Conservation (phyloP, 495 filamentous ascomycete species). For the Lophium mytilinum region DNA sequence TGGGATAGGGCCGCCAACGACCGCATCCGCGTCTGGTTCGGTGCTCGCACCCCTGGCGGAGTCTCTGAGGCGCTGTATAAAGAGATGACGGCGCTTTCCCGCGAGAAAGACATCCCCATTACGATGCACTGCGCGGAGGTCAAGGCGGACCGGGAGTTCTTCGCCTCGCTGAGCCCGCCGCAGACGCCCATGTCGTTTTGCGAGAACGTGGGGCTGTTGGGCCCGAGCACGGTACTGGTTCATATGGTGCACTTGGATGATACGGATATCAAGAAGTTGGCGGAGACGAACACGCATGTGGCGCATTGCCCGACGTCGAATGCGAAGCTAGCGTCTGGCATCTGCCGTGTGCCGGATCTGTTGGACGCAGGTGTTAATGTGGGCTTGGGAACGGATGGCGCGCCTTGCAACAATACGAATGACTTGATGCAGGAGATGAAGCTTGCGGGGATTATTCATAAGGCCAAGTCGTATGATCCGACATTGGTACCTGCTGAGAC, state of each 20-base stretch:
- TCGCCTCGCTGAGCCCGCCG: slow-evolving; percentile 26
- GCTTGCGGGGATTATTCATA: slow-evolving; percentile 45
- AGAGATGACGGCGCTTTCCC: slow-evolving; percentile 39
- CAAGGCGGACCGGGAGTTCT: slow-evolving; percentile 35
- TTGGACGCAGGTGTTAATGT: slow-evolving; percentile 36
- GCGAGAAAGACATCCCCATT: slow-evolving; percentile 22
- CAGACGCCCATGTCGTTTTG: slow-evolving; percentile 31
- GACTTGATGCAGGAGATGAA: slow-evolving; percentile 48
- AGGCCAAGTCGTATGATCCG: slow-evolving; percentile 40
- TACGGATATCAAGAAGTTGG: slow-evolving; percentile 34
- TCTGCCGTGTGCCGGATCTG: slow-evolving; percentile 38
- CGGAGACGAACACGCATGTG: slow-evolving; percentile 38
- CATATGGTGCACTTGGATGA: slow-evolving; percentile 18
- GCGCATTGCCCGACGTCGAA: slow-evolving; percentile 46
- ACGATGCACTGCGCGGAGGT: slow-evolving; percentile 35
- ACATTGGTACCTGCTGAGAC: slow-evolving; percentile 41
- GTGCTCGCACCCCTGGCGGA: slow-evolving; percentile 43
- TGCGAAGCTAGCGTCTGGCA: slow-evolving; percentile 44
- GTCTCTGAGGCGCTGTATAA: slow-evolving; percentile 40
- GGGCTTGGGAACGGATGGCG: slow-evolving; percentile 42
- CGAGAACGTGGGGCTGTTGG: slow-evolving; percentile 5
- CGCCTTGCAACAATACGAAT: slow-evolving; percentile 45
- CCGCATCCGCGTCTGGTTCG: slow-evolving; percentile 45
- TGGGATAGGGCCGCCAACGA: slow-evolving; percentile 39
- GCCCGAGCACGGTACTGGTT: slow-evolving; percentile 7